phyloP scores from a whole-genome alignment of 805 yeast genomes.

The Ogataea nitratoaversa region DNA sequence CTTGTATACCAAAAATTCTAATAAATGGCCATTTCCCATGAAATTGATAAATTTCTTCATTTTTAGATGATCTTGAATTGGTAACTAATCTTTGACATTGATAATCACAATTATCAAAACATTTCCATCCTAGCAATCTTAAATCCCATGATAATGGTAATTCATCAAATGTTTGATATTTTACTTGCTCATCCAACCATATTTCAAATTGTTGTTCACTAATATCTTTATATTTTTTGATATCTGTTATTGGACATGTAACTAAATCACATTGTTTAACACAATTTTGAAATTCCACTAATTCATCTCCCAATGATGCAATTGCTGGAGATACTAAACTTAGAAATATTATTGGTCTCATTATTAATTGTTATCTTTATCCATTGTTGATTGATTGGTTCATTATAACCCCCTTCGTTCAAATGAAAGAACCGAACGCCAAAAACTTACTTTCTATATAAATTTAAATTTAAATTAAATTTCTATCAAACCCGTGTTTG shows the following conservation, averaged over 20 bases:
- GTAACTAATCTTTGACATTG: conserved; percentile 84
- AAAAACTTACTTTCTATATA: no score
- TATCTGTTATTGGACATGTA: conserved; percentile 21
- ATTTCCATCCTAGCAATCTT: conserved; percentile 62
- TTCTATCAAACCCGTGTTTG: no score
- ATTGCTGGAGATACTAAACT: neutral
- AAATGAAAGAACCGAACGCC: no score
- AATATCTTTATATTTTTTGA: conserved; percentile 20
- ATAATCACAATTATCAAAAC: conserved; percentile 83
- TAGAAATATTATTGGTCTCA: neutral
- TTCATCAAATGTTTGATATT: conserved; percentile 34
- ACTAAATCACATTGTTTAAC: conserved; percentile 43
- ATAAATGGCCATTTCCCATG: conserved; percentile 98
- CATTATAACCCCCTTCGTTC: neutral
- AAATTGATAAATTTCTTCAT: conserved; percentile 70
- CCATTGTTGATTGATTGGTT: neutral
- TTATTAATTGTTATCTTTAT: no score
- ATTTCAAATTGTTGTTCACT: conserved; percentile 22
- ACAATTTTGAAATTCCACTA: conserved; percentile 55
- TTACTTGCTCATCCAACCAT: conserved; percentile 28
- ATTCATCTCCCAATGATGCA: conserved; percentile 60
- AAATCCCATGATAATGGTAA: conserved; percentile 40
- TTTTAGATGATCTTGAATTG: conserved; percentile 38
- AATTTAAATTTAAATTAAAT: no score
- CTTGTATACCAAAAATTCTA: conserved; percentile 79